Evolutionary conservation across 257 asterid species (phyloP), one percentile per base, ranked within the genome.

Genomic region (Jacaranda mimosifolia): DNA sequence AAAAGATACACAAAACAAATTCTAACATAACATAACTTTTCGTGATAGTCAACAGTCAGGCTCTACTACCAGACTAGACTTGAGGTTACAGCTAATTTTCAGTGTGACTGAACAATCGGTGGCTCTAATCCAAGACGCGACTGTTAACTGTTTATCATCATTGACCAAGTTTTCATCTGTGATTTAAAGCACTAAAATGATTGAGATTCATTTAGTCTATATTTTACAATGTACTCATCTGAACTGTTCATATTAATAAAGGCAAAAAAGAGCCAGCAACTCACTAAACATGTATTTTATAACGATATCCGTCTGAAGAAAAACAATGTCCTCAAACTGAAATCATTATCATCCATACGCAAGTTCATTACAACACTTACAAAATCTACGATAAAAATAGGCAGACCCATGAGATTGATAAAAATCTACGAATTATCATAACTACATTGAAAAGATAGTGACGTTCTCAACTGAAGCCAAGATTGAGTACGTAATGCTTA

Each of bases 351-450:
- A 67, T 46, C 69, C 62, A 17, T 9, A 49, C 32, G 70, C 36
- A 59, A 13, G 36, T 51, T 57, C 66, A 58, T 74, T 58, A 58
- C 65, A 73, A 12, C 17, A 53, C 70, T 43, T 66, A 57, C 35
- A 46, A 56, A 71, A 49, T n/a, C n/a, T n/a, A n/a, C n/a, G n/a
- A 55, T 26, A 59, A 43, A 11, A 74, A 71, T 51, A 74, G 76
- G 68, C 42, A 64, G 19, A 74, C n/a, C 71, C 76, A 21, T 67
- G 42, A 35, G 49, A 57, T 68, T 63, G 68, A 43, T 64, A 43
- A 69, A 68, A 82, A 74, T 53, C 67, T 78, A 78, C 62, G 71
- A 21, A 63, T 78, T 78, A 82, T 82, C 59, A 52, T 39, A 36
- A 83, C 78, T 79, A 70, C 77, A 53, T 32, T 40, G 45, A 17